Conservation (phyloP, 1,139 yeast genomes). For the Lodderomyces theae region DNA sequence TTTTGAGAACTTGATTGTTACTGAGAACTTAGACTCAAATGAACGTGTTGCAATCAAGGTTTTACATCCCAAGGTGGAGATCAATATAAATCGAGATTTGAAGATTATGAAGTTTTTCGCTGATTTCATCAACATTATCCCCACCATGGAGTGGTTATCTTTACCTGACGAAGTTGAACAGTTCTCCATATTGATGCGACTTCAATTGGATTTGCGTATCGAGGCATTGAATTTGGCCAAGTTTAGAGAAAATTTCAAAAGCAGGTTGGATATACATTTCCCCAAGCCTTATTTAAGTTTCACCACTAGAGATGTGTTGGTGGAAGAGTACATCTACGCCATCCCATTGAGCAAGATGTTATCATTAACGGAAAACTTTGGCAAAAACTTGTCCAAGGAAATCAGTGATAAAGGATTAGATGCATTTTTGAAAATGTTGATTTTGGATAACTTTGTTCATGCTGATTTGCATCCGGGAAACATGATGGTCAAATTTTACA, state of each 20-base stretch:
- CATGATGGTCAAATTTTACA: slow-evolving; percentile 75
- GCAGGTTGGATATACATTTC: slow-evolving; percentile 65
- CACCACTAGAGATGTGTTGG: slow-evolving; percentile 70
- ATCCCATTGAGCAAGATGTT: slow-evolving; percentile 74
- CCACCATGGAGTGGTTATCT: slow-evolving; percentile 97
- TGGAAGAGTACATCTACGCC: slow-evolving; percentile 84
- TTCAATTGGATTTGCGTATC: slow-evolving; percentile 85
- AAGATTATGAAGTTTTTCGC: slow-evolving; percentile 85
- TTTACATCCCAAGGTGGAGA: slow-evolving; percentile 80
- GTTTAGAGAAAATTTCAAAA: slow-evolving; percentile 62
- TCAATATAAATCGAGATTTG: slow-evolving; percentile 73
- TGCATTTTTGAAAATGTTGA: slow-evolving; percentile 88
- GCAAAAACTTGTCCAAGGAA: slow-evolving; percentile 62
- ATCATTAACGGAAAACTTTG: slow-evolving; percentile 39
- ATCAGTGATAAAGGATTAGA: slow-evolving; percentile 87
- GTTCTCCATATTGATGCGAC: slow-evolving; percentile 78
- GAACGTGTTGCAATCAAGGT: slow-evolving; percentile 86
- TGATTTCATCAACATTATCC: slow-evolving; percentile 59
- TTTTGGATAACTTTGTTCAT: slow-evolving; percentile 89
- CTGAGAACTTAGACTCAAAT: slow-evolving; percentile 41
- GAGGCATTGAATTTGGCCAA: slow-evolving; percentile 78
- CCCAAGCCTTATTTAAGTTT: slow-evolving; percentile 72
- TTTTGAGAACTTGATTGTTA: slow-evolving; percentile 36
- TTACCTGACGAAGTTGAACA: slow-evolving; percentile 92
- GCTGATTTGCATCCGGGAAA: slow-evolving; percentile 98